phyloP scores from a whole-genome alignment of 164 flowering plant species.

The Paratinospora sagittata region DNA sequence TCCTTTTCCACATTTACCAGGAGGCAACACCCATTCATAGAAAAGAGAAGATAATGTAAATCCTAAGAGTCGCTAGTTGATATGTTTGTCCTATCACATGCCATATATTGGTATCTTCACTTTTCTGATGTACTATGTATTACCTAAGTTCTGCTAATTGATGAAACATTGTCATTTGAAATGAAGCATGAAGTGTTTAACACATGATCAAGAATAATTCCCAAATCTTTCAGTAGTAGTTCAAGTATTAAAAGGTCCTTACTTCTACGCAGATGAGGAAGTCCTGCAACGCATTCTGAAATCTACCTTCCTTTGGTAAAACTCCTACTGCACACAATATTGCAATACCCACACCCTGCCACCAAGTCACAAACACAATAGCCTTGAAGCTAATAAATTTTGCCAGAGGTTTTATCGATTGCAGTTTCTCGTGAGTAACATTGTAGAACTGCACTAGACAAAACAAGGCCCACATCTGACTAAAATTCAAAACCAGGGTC shows the following conservation, averaged over 20 bases:
- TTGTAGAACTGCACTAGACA: constrained; percentile 91
- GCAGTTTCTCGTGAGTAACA: constrained; percentile 61
- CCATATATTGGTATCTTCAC: no score
- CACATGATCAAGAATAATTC: neutral
- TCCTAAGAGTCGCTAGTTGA: neutral
- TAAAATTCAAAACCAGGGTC: constrained; percentile 77
- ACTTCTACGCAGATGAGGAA: constrained; percentile 89
- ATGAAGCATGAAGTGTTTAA: neutral
- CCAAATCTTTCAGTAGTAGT: neutral
- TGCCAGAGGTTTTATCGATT: constrained; percentile 69
- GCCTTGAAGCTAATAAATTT: constrained; percentile 95
- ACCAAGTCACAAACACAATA: constrained; percentile 95
- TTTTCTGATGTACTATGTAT: neutral
- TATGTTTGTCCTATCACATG: neutral
- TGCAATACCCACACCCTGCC: constrained; percentile 95
- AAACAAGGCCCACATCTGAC: constrained; percentile 93
- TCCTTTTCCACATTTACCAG: neutral
- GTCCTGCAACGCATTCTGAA: constrained; percentile 67
- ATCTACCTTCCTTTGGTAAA: constrained; percentile 51
- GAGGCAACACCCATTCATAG: neutral
- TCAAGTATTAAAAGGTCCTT: constrained; percentile 18
- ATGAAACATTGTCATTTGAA: neutral
- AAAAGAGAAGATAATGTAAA: neutral
- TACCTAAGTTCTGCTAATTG: neutral
- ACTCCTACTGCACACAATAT: constrained; percentile 47